A percentile compares a stretch with the other conserved stretches of the same genome.
Conservation (phyloP, 192 early-diverging fungal genomes). For the Gamsiella multidivaricata region DNA sequence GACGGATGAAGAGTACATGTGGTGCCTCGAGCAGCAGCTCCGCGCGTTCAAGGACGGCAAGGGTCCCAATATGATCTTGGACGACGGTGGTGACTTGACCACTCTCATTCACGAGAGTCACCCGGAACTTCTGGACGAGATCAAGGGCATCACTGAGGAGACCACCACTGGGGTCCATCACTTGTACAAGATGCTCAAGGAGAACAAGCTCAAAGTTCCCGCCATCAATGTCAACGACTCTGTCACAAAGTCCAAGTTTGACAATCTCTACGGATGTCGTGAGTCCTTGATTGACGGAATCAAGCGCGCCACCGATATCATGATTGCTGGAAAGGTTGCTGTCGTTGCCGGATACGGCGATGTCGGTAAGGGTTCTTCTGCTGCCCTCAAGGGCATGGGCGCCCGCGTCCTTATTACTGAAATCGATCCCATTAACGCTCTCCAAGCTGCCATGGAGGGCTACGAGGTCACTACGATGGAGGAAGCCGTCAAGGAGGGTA, state of each 20-base stretch:
- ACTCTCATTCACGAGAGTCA: conserved; percentile 95
- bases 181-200: conserved; percentile 98
- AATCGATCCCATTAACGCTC: conserved; percentile 99
- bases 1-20: conserved; percentile 99
- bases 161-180: conserved; percentile 99
- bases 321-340: conserved; percentile 99
- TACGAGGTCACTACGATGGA: conserved; percentile 99
- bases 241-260: conserved; percentile 99
- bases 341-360: conserved; percentile 99
- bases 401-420: conserved; percentile 98
- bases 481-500: conserved; percentile 87
- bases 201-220: conserved; percentile 96
- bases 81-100: conserved; percentile 99
- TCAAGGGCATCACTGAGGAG: conserved; percentile 98
- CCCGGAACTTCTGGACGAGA: conserved; percentile 85
- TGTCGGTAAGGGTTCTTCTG: conserved; percentile 99
- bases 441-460: conserved; percentile 99
- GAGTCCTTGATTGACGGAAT: conserved; percentile 99
- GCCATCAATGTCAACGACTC: conserved; percentile 99
- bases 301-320: conserved; percentile 99
- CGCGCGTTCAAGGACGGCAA: conserved; percentile 91
- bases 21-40: conserved; percentile 98
- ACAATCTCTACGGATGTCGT: conserved; percentile 99
- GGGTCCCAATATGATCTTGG: conserved; percentile 98
- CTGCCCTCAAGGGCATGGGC: conserved; percentile 97